Base-by-base conservation (phyloP, 2,329 filamentous ascomycete genomes). In the Diaporthe aspalathi region DNA sequence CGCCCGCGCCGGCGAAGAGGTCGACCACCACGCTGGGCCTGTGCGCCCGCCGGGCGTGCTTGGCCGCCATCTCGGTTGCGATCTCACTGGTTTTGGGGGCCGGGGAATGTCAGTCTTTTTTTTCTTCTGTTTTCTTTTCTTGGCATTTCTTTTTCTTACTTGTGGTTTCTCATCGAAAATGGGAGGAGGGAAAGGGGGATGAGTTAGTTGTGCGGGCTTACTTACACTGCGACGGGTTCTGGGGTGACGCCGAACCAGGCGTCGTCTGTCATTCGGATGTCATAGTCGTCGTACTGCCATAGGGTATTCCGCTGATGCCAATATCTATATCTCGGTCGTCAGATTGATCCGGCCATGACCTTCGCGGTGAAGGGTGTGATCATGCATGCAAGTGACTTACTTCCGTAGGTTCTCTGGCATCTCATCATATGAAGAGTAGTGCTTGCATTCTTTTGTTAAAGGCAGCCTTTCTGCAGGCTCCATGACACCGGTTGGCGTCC, bases 171-270 rank as follows among this genome's bases (percentile, higher is more conserved):
- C 35, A 38, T 11, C 2, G 35, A 11, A 12, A 38, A 71, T 9
- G 17, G 0, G 5, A 27, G 5, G 1, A 50, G 14, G 27, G 12
- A 45, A 20, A 29, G 16, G 7, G 40, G 16, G 32, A 27, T 16
- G 5, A 9, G 22, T 43, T 12, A n/a, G n/a, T 27, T 12, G 16
- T 11, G 43, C 5, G n/a, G 27, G 83, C 86, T 77, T 84, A 96
- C 86, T 77, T 84, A 96, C 93, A 87, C 90, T 72, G 96, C 96
- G 35, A 99, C 90, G 5, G 93, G 93, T 80, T 99, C 95, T 17
- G 96, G 95, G 0, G 97, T 99, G 9, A 98, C 95, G 69, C 95
- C 96, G 80, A 96, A 99, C 96, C 96, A 99, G 68, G 94, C 93
- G 82, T 95, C 92, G 79, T 97, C 91, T 0, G 97, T 99, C 86